A percentile compares a stretch with the other conserved stretches of the same genome.
Conservation (phyloP, 345 rosid genomes). For the Acer negundo region DNA sequence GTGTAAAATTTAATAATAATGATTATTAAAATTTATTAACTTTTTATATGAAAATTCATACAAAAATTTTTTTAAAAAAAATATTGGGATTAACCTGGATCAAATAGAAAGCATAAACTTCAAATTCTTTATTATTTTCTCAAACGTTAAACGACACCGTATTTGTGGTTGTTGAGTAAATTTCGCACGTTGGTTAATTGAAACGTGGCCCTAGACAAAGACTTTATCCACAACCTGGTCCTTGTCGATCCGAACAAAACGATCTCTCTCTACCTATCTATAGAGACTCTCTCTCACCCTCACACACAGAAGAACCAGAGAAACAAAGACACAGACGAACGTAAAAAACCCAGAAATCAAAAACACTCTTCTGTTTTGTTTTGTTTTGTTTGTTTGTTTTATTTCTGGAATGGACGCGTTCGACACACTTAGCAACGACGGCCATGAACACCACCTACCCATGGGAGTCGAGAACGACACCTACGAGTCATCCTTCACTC, state of each 20-base stretch:
- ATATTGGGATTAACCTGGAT: no score
- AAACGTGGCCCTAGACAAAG: not conserved
- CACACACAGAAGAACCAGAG: not conserved
- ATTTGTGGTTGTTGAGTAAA: no score
- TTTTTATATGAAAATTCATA: no score
- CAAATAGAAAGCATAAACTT: no score
- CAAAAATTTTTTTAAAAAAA: no score
- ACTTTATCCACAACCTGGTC: not conserved
- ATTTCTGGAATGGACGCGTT: conserved; percentile 11
- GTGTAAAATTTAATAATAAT: no score
- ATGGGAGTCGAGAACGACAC: conserved; percentile 29
- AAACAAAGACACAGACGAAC: not conserved
- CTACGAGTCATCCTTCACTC: conserved; percentile 30
- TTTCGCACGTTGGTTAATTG: not conserved
- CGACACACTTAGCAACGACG: conserved; percentile 28
- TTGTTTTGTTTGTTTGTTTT: no score
- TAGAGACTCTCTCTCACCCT: not conserved
- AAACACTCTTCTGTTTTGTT: not conserved
- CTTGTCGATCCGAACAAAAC: conserved; percentile 23
- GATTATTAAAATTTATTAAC: no score
- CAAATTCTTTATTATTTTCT: no score
- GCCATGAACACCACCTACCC: not conserved
- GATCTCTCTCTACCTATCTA: not conserved
- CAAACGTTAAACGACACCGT: no score
- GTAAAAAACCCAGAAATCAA: not conserved